These are phyloP conservation scores for Ananas comosus DNA, from an alignment of 176 grass and related monocot genomes.

Conservation along the genomic window DNA sequence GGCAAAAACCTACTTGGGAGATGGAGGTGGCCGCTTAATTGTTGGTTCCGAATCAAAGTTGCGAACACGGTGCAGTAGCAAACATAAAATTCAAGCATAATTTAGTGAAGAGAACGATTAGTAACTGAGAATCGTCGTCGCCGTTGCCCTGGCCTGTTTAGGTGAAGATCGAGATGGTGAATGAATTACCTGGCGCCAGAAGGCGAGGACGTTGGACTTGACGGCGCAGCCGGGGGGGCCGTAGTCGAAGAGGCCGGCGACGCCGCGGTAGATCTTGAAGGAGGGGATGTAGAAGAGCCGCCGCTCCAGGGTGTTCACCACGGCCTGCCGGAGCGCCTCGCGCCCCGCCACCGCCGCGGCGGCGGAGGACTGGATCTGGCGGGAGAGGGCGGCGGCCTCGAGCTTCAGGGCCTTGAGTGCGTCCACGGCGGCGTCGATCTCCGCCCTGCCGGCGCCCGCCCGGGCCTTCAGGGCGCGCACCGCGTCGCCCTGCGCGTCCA, in stretches of 20 bases:
- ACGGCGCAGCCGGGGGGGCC: conserved; percentile 67
- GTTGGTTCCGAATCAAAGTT: no score
- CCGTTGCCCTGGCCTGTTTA: no score
- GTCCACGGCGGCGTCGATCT: conserved; percentile 4
- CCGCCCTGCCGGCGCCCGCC: not conserved
- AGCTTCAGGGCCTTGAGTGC: not conserved
- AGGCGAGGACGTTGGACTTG: conserved; percentile 78
- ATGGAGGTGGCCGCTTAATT: no score
- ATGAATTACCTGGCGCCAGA: conserved; percentile 65
- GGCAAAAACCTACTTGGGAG: no score
- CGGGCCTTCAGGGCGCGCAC: conserved; percentile 1
- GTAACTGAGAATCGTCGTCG: not conserved
- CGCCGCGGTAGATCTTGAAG: conserved; percentile 94
- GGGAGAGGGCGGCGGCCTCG: not conserved
- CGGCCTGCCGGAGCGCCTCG: conserved; percentile 64
- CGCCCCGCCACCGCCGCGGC: conserved; percentile 27
- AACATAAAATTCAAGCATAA: no score
- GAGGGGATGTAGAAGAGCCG: conserved; percentile 77
- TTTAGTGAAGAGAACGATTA: no score
- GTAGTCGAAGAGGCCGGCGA: conserved; percentile 90
- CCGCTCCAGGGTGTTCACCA: conserved; percentile 78
- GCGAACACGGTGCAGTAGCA: no score
- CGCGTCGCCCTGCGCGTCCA: conserved; percentile 2
- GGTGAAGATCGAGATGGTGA: no score
- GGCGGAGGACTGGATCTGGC: conserved; percentile 1